A percentile compares a stretch with the other conserved stretches of the same genome.
Evolutionary conservation across 306 rosid species (phyloP).

Genomic region (Dalbergia oliveri): DNA sequence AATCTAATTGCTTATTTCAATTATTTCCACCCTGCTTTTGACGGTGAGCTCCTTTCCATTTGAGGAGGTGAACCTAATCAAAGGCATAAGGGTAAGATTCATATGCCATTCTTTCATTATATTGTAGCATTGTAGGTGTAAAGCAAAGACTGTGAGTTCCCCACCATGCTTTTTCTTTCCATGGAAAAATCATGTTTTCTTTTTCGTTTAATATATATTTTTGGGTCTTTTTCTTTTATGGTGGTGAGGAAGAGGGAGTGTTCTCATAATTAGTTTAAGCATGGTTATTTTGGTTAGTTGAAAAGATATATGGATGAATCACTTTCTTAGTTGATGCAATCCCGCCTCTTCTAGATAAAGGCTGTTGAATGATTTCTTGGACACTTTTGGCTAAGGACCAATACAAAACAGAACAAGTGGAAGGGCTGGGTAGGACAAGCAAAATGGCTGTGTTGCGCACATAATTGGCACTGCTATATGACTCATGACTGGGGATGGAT

Average conservation of each 20-base stretch:
- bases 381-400: slow-evolving; percentile 42
- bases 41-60: slow-evolving; percentile 24
- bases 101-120: slow-evolving; percentile 19
- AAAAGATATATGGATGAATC: not conserved
- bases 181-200: slow-evolving; percentile 28
- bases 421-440: not conserved
- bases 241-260: slow-evolving; percentile 15
- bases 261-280: slow-evolving; percentile 29
- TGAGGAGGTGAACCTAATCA: slow-evolving; percentile 37
- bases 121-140: slow-evolving; percentile 27
- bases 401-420: slow-evolving; percentile 46
- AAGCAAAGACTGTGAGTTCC: slow-evolving; percentile 49
- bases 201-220: not conserved
- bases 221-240: not conserved
- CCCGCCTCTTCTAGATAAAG: slow-evolving; percentile 37
- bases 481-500: slow-evolving; percentile 3
- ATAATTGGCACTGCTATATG: slow-evolving; percentile 43
- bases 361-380: slow-evolving; percentile 30
- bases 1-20: not conserved
- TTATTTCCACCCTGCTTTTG: not conserved
- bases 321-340: slow-evolving; percentile 32
- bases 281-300: slow-evolving; percentile 30
- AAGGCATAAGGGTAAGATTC: not conserved
- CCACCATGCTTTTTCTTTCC: slow-evolving; percentile 32
- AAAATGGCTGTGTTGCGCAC: slow-evolving; percentile 30